A percentile compares a stretch with the other conserved stretches of the same genome.
Evolutionary conservation across 805 yeast genomes (phyloP).

Genomic region (Yamadazyma tumulicola): DNA sequence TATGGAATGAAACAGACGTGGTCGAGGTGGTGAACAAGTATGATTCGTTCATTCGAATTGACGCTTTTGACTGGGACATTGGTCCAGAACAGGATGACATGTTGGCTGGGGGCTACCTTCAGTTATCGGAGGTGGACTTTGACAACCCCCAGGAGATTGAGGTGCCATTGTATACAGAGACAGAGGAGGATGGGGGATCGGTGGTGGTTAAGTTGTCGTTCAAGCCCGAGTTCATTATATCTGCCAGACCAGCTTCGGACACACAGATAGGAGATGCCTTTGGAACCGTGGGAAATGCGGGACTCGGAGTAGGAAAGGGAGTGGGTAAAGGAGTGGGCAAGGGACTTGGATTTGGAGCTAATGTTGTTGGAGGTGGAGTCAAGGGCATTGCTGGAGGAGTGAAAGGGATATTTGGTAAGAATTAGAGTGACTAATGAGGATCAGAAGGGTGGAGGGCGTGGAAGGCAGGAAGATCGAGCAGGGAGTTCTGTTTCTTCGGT

Average conservation of each 20-base stretch:
- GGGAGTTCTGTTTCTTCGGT: no score
- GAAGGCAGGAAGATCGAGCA: no score
- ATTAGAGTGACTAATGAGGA: no score
- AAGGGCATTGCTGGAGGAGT: slow-evolving; percentile 33
- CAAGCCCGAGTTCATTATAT: slow-evolving; percentile 66
- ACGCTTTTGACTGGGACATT: slow-evolving; percentile 87
- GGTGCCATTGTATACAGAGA: slow-evolving; percentile 49
- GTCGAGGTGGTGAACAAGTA: slow-evolving; percentile 59
- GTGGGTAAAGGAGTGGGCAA: slow-evolving; percentile 41
- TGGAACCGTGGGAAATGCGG: slow-evolving; percentile 44
- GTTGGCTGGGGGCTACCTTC: slow-evolving; percentile 62
- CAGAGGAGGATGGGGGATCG: slow-evolving; percentile 59
- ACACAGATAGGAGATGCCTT: slow-evolving; percentile 28
- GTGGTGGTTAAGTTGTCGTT: slow-evolving; percentile 58
- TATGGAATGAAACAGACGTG: slow-evolving; percentile 70
- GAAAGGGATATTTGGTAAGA: slow-evolving; percentile 27
- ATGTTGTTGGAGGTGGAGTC: slow-evolving; percentile 12
- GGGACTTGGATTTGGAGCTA: slow-evolving; percentile 30
- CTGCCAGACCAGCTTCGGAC: slow-evolving; percentile 26
- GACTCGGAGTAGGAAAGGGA: slow-evolving; percentile 35
- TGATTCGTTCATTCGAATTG: slow-evolving; percentile 54
- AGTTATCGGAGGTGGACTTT: slow-evolving; percentile 42
- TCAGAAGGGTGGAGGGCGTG: no score
- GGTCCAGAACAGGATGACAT: slow-evolving; percentile 83
- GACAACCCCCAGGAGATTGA: slow-evolving; percentile 46